Conservation (phyloP, 2,329 filamentous ascomycete genomes). For the Pseudogymnoascus sp. region DNA sequence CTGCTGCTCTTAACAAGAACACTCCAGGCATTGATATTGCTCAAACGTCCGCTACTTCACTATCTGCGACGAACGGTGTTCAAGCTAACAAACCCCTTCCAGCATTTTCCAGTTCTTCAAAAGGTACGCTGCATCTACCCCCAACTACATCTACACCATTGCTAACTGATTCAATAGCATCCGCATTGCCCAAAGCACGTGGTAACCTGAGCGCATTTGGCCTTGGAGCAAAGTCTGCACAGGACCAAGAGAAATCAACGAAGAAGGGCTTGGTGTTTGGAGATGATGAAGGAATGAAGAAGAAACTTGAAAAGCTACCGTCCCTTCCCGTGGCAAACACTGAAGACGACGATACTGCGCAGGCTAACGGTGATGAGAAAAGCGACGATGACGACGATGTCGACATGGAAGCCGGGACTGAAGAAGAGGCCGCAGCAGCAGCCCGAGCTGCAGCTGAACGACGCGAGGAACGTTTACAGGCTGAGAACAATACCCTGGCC, state of each 20-base stretch:
- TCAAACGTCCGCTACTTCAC: conserved; percentile 38
- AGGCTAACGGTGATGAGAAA: conserved; percentile 52
- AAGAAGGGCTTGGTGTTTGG: conserved; percentile 78
- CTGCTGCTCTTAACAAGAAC: conserved; percentile 45
- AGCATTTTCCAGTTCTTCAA: conserved; percentile 33
- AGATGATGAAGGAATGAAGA: conserved; percentile 78
- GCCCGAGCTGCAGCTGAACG: conserved; percentile 79
- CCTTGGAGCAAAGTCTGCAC: conserved; percentile 58
- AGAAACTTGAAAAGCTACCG: conserved; percentile 87
- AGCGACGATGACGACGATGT: conserved; percentile 63
- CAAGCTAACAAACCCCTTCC: conserved; percentile 38
- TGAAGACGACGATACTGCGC: conserved; percentile 46
- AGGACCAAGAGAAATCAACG: conserved; percentile 58
- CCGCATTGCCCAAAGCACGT: conserved; percentile 58
- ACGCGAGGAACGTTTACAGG: conserved; percentile 59
- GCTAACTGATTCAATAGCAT: conserved; percentile 24
- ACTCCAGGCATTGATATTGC: conserved; percentile 41
- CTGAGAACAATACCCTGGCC: conserved; percentile 31
- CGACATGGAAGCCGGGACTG: conserved; percentile 67
- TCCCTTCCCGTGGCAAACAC: conserved; percentile 60
- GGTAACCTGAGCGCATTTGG: conserved; percentile 79
- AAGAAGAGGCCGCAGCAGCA: conserved; percentile 81
- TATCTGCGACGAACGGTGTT: conserved; percentile 33
- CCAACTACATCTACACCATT: not conserved
- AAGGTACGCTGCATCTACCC: conserved; percentile 28